Conservation (phyloP, 1,139 yeast genomes). For the Geotrichum europaeum region DNA sequence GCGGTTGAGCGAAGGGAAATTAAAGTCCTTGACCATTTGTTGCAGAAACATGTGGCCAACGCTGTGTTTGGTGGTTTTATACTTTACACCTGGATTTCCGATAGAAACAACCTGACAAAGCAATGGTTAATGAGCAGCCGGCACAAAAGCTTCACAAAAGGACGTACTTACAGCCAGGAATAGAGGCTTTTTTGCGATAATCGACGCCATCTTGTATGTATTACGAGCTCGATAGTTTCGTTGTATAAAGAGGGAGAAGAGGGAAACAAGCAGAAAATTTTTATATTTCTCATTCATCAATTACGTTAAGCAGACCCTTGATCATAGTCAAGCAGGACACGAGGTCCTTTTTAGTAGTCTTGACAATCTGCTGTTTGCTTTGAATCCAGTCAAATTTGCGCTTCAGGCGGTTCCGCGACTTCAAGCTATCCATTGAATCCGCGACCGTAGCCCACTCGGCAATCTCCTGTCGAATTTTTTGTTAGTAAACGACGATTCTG, state of each 20-base stretch:
- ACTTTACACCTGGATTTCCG: constrained; percentile 72
- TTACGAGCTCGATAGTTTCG: constrained; percentile 3
- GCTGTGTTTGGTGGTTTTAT: constrained; percentile 63
- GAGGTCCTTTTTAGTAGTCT: constrained; percentile 13
- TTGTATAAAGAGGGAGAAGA: not conserved
- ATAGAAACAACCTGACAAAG: constrained; percentile 39
- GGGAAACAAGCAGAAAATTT: not conserved
- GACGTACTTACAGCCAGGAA: constrained; percentile 13
- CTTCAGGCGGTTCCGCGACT: constrained; percentile 13
- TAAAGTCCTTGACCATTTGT: constrained; percentile 15
- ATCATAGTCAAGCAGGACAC: constrained; percentile 15
- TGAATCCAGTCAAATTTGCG: constrained; percentile 18
- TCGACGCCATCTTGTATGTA: constrained; percentile 19
- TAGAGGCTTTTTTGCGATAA: not conserved
- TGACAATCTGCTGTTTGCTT: constrained; percentile 8
- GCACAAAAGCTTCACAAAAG: not conserved
- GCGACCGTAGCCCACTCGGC: constrained; percentile 19
- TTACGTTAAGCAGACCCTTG: constrained; percentile 13
- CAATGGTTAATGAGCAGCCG: not conserved
- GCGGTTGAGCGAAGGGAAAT: constrained; percentile 4
- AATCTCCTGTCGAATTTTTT: constrained; percentile 8
- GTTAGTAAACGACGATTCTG: not conserved
- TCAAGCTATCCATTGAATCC: constrained; percentile 15
- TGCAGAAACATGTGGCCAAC: constrained; percentile 57
- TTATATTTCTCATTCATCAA: constrained; percentile 1